These are phyloP conservation scores for Mycotypha africana DNA, from an alignment of 371 early-diverging fungal species.

Conservation along the genomic window DNA sequence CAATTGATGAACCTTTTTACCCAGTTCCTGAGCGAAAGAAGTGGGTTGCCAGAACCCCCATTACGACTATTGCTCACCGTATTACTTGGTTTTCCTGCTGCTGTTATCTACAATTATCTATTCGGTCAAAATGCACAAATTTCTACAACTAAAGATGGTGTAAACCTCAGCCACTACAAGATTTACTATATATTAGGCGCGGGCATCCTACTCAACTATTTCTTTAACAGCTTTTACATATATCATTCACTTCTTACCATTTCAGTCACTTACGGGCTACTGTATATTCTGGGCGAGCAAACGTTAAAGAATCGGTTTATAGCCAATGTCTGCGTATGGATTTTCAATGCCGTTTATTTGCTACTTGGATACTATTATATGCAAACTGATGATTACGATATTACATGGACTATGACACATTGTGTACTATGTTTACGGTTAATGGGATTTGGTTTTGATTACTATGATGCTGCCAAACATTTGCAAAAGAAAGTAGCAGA, in stretches of 20 bases:
- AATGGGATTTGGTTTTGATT: conserved; percentile 70
- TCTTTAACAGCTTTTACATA: conserved; percentile 54
- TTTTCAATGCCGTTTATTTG: conserved; percentile 59
- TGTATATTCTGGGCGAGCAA: conserved; percentile 27
- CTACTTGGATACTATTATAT: conserved; percentile 50
- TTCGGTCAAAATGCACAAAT: conserved; percentile 22
- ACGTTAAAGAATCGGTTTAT: conserved; percentile 35
- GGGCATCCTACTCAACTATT: conserved; percentile 52
- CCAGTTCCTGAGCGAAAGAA: conserved; percentile 20
- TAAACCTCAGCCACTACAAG: too few species aligned
- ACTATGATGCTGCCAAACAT: conserved; percentile 49
- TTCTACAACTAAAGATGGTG: conserved; percentile 34
- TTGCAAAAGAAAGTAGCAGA: not conserved
- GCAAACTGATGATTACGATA: conserved; percentile 57
- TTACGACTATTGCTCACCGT: conserved; percentile 52
- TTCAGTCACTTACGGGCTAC: conserved; percentile 44
- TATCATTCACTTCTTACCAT: conserved; percentile 58
- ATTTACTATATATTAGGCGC: conserved; percentile 44
- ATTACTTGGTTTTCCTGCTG: conserved; percentile 49
- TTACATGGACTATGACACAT: conserved; percentile 71
- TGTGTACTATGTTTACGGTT: conserved; percentile 68
- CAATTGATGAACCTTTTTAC: conserved; percentile 24
- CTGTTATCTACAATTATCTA: conserved; percentile 26
- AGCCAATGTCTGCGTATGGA: conserved; percentile 44
- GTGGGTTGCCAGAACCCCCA: conserved; percentile 57